Conservation (phyloP, 495 filamentous ascomycete genomes). For the Cudoniella acicularis region DNA sequence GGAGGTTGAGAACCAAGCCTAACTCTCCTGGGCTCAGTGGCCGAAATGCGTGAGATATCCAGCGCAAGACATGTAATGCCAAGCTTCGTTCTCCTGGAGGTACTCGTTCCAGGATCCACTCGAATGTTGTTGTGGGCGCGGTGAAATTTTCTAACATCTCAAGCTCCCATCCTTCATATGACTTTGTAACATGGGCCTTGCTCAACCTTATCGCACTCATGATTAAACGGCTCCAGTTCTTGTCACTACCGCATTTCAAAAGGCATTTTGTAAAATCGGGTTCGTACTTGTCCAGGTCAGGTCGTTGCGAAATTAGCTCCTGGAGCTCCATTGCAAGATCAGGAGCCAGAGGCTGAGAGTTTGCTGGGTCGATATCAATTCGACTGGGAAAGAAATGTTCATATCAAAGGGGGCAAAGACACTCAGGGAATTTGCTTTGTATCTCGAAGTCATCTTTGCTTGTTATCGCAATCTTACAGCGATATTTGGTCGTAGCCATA, state of each 20-base stretch:
- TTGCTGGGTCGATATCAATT: too few species aligned
- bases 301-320: background rate
- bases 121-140: background rate
- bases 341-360: too few species aligned
- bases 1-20: background rate
- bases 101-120: background rate
- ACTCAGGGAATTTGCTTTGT: background rate
- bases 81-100: background rate
- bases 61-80: background rate
- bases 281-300: background rate
- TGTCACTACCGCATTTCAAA: background rate
- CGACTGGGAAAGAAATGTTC: too few species aligned
- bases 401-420: background rate
- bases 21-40: conserved; percentile 14
- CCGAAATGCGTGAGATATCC: conserved; percentile 13
- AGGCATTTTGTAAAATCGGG: background rate
- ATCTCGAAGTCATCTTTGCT: background rate
- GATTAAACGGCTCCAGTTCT: background rate
- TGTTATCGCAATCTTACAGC: conserved; percentile 11
- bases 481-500: conserved; percentile 1
- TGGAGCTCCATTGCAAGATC: background rate
- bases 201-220: background rate
- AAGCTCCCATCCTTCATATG: background rate
- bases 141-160: background rate
- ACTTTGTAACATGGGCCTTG: background rate